Evolutionary conservation across 225 moss, liverwort and hornwort species (phyloP).

Genomic region (Antitrichia curtipendula): DNA sequence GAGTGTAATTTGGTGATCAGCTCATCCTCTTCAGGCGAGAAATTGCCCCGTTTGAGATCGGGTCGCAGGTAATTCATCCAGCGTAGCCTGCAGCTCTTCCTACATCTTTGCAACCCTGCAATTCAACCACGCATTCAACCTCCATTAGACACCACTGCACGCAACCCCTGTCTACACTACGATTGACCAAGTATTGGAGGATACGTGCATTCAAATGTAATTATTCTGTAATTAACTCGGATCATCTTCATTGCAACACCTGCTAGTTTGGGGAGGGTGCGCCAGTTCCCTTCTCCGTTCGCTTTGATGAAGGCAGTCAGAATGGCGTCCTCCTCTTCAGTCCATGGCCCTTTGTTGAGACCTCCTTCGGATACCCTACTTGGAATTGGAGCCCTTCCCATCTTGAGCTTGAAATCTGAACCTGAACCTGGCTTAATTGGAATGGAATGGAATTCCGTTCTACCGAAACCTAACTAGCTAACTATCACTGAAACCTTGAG

Average conservation of each 20-base stretch:
- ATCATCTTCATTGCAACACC: conserved; percentile 1
- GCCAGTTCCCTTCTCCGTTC: conserved; percentile 55
- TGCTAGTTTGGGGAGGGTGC: conserved; percentile 37
- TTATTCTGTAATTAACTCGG: too few relatives aligned
- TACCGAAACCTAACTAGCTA: neutral
- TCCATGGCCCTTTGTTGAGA: conserved; percentile 61
- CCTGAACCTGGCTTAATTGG: neutral
- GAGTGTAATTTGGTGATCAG: conserved; percentile 45
- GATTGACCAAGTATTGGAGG: neutral
- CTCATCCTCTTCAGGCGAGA: conserved; percentile 50
- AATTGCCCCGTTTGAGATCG: conserved; percentile 45
- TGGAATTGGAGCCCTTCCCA: conserved; percentile 35
- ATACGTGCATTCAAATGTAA: neutral
- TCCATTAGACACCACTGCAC: neutral
- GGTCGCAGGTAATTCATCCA: conserved; percentile 72
- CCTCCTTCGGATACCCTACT: neutral
- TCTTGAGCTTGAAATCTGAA: neutral
- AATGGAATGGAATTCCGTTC: neutral
- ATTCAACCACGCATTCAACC: neutral
- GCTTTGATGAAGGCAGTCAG: conserved; percentile 36
- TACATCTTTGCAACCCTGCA: conserved; percentile 51
- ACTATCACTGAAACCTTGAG: neutral
- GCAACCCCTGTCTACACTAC: neutral
- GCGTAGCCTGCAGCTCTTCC: conserved; percentile 60
- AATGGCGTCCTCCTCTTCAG: conserved; percentile 42